phyloP scores from a whole-genome alignment of 2,329 filamentous ascomycete species.

The Ophiostoma angusticollis region DNA sequence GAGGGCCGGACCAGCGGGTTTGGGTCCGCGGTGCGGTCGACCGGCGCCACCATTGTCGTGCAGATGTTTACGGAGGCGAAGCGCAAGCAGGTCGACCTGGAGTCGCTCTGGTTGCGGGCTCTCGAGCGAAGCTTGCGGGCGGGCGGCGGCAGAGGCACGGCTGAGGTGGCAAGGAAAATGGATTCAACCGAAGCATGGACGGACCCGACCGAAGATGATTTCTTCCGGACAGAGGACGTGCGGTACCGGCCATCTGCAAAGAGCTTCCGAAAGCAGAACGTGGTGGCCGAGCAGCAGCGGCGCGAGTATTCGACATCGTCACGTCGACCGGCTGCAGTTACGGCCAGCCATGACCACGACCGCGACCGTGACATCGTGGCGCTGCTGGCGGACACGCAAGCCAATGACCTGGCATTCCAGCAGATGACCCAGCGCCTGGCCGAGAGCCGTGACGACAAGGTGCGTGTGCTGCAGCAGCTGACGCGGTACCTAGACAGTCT shows the following conservation, averaged over 20 bases:
- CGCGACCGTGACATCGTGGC: background rate
- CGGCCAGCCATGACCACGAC: background rate
- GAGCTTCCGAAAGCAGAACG: too few relatives aligned
- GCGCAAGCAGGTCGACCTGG: slow-evolving; percentile 39
- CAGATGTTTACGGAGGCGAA: slow-evolving; percentile 45
- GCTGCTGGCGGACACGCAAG: background rate
- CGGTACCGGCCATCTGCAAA: too few relatives aligned
- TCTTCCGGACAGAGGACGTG: too few relatives aligned
- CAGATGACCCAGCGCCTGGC: too few relatives aligned
- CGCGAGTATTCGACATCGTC: slow-evolving; percentile 15
- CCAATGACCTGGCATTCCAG: background rate
- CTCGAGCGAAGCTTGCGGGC: slow-evolving; percentile 21
- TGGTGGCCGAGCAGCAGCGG: background rate
- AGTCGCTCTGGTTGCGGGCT: slow-evolving; percentile 36
- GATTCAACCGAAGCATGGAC: too few relatives aligned
- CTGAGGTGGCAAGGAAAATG: too few relatives aligned
- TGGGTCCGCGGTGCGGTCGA: slow-evolving; percentile 35
- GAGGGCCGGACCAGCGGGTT: slow-evolving; percentile 63
- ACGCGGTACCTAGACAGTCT: slow-evolving; percentile 14
- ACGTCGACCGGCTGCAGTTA: slow-evolving; percentile 8
- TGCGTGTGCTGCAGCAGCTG: slow-evolving; percentile 17
- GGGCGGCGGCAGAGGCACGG: too few relatives aligned
- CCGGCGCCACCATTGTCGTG: slow-evolving; percentile 40
- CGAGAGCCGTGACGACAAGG: slow-evolving; percentile 16
- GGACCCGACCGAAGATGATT: too few relatives aligned